phyloP scores from a whole-genome alignment of 2,329 filamentous ascomycete species.

The Aspergillus flavus region DNA sequence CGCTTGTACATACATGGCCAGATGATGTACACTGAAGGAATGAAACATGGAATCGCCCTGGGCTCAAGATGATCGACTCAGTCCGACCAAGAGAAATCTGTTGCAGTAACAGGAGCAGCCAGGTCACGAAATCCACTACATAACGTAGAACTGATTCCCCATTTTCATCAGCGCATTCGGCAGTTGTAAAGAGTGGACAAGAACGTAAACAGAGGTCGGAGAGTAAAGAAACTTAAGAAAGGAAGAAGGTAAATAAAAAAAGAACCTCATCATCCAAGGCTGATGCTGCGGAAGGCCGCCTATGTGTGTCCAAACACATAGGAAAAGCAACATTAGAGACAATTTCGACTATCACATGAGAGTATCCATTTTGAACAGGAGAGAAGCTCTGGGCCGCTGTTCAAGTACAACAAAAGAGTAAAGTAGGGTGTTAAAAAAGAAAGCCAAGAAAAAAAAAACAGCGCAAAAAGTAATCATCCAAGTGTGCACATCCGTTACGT shows the following conservation, averaged over 20 bases:
- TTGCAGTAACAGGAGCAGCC: background rate
- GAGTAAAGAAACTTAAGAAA: background rate
- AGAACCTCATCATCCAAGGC: background rate
- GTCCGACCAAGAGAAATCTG: background rate
- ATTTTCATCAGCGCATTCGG: background rate
- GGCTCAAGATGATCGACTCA: background rate
- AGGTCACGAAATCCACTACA: background rate
- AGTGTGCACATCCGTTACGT: constrained; percentile 29
- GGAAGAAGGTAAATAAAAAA: background rate
- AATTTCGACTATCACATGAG: constrained; percentile 1
- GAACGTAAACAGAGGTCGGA: background rate
- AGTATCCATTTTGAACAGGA: background rate
- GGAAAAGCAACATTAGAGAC: constrained; percentile 10
- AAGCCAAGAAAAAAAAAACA: constrained; percentile 8
- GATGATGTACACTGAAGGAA: constrained; percentile 3
- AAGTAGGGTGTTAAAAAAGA: background rate
- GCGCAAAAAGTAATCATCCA: constrained; percentile 30
- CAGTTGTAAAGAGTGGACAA: background rate
- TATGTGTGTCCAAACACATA: background rate
- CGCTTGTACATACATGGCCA: constrained; percentile 6
- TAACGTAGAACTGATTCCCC: background rate
- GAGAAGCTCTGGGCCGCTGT: constrained; percentile 3
- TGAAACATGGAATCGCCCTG: background rate
- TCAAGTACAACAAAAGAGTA: constrained; percentile 4
- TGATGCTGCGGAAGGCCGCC: background rate